phyloP scores from a whole-genome alignment of 2,329 filamentous ascomycete species.

The Claviceps pazoutovae region DNA sequence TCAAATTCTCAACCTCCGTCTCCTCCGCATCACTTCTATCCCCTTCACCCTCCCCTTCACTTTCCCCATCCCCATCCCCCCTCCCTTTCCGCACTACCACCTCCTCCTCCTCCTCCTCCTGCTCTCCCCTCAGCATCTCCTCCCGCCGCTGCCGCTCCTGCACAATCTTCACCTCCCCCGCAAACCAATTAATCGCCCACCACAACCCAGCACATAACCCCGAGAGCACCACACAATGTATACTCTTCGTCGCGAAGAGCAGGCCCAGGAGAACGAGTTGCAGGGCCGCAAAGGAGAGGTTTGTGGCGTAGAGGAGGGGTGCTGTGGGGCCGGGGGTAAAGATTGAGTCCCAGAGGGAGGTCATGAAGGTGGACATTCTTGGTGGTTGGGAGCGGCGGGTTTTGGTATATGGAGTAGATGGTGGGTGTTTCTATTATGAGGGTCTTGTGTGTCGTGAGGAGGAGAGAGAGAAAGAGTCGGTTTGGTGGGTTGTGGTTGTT shows the following conservation, averaged over 20 bases:
- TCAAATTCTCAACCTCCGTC: conserved; percentile 28
- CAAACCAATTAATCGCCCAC: conserved; percentile 97
- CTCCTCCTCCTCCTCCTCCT: conserved; percentile 11
- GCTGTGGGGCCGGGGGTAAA: conserved; percentile 87
- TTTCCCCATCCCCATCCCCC: conserved; percentile 17
- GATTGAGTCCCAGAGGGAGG: conserved; percentile 78
- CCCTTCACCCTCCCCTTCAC: conserved; percentile 8
- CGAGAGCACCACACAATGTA: conserved; percentile 79
- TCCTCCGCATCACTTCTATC: conserved; percentile 32
- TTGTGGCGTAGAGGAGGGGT: conserved; percentile 77
- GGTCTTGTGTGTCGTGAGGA: too few species aligned
- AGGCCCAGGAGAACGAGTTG: conserved; percentile 66
- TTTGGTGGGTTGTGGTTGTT: too few species aligned
- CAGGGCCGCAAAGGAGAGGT: conserved; percentile 73
- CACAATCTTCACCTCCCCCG: conserved; percentile 42
- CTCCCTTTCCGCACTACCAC: conserved; percentile 21
- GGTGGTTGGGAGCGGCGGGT: too few species aligned
- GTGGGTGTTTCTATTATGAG: too few species aligned
- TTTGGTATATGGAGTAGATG: too few species aligned
- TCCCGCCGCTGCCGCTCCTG: conserved; percentile 24
- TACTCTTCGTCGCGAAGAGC: conserved; percentile 67
- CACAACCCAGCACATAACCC: conserved; percentile 69
- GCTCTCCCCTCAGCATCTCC: conserved; percentile 15
- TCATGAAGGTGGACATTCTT: conserved; percentile 47
- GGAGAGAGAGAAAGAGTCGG: too few species aligned